Base-by-base conservation (phyloP, 148 eudicot genomes). In the Heliosperma pusillum region DNA sequence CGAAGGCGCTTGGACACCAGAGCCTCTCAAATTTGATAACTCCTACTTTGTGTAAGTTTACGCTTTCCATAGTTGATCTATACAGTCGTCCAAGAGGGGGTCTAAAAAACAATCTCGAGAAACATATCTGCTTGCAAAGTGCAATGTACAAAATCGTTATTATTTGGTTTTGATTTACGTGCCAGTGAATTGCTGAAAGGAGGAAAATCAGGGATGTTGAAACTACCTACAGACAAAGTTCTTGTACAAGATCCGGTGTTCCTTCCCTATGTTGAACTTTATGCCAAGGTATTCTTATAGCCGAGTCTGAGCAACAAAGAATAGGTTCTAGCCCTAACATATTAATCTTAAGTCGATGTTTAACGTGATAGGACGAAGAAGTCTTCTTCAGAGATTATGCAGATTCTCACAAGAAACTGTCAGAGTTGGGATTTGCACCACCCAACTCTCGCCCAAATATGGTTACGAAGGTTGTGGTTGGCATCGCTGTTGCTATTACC, bases 301-400 rank as follows among this genome's bases (percentile, higher is more conserved):
- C 7, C n/a, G 59, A 56, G 59, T 56, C 4, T 56, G 59, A 56
- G 4, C 21, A n/a, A 56, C 59, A 16, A n/a, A n/a, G n/a, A n/a
- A n/a, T n/a, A n/a, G n/a, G n/a, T n/a, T n/a, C 19, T 13, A 55
- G 5, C 6, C 42, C 6, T 53, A 29, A 72, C 20, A 22, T 21
- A 10, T 30, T 0, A 26, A 19, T 59, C 21, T 59, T 3, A 70
- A 50, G 19, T 3, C 3, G 1, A 21, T 22, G 67, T 5, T 53
- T 21, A 4, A 68, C 21, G 21, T 29, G 59, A 69, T 82, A 91
- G 97, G 97, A 93, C 70, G 90, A 91, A 73, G 90, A 87, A 45
- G 91, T 88, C 22, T 94, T 94, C 82, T 90, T 94, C 79, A 81
- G 65, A 80, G 98, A 91, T 77, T 94, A 94, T 75, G 97, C 97